Evolutionary conservation across 2,329 filamentous ascomycete species (phyloP), one percentile per base, ranked within the genome.

Genomic region (Epichloe sp.): DNA sequence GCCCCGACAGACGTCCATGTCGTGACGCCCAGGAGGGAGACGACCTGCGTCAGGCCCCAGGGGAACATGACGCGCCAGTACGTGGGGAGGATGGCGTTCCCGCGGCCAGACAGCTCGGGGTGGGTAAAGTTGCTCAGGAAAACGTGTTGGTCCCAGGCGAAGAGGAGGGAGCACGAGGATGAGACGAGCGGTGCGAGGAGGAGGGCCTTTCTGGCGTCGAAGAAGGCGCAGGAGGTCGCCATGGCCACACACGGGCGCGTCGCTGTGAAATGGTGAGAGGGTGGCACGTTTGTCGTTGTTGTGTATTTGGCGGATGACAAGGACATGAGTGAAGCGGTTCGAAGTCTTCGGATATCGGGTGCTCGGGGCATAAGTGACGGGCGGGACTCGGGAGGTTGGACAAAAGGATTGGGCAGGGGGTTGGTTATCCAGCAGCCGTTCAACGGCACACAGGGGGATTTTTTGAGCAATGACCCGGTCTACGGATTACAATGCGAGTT

Each of bases 161-260:
- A 74, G 56, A 69, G 65, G 48, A 76, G 64, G 0, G 71, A 68
- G 56, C 67, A 67, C 2, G 72, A 73, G 3, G 72, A 71, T n/a
- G 71, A 71, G 55, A 76, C 55, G 23, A 76, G 61, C 0, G 74
- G 74, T 2, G 71, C 63, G 17, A 71, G 57, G 44, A 73, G 67
- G 36, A 76, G 63, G 41, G 60, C 52, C 6, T 65, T 63, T 44
- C 65, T 57, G 11, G 66, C 64, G 55, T 71, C 64, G 57, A 67
- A 63, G 58, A 71, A 67, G 41, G 56, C 53, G 15, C 60, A 59
- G 1, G 67, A 59, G 1, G 67, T 68, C 35, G 69, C 67, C 69
- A 71, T 71, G 15, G 26, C 31, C 31, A 3, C 44, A n/a, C 34
- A 23, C 17, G n/a, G 41, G 12, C 19, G 41, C 41, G 17, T 11